Evolutionary conservation across 495 filamentous ascomycete genomes (phyloP), one percentile per base, ranked within the genome.

Genomic region (Sphaerosporella brunnea): DNA sequence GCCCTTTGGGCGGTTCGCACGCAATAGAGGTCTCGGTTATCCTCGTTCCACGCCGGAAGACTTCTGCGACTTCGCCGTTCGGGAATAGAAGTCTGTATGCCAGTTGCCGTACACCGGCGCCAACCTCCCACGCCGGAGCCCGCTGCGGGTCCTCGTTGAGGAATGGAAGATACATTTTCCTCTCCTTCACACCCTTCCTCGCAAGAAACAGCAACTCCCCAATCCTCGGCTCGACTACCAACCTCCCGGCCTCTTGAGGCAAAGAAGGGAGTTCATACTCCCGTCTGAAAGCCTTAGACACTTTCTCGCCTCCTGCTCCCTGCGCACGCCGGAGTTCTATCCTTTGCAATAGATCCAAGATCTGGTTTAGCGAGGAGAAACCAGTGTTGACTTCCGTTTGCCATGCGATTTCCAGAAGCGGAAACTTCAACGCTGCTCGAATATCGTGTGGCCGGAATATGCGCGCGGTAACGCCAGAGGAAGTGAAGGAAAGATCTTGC

Each of bases 101-200:
- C 4, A 39, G 20, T 0, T 37, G 46, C 10, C 57, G 36, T 4
- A 60, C 36, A 16, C n/a, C 13, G 2, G 26, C 18, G 0, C 56
- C 52, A 1, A 55, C 47, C 7, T 60, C 50, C 57, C 57, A 60
- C 0, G 57, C 57, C 15, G 45, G 44, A 0, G 32, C 46, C 0
- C 57, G 41, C 4, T 35, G 57, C 0, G 57, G 46, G 18, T 60
- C 57, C 19, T 60, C 57, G 48, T 53, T 58, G 11, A 60, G 16
- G 19, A 53, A 51, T 10, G 57, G 57, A 21, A 60, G 25, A 32
- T 50, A 60, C 53, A 60, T 56, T 0, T 24, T 49, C 43, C 25
- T 46, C 8, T 35, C 37, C 3, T 2, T 45, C 2, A 13, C 9
- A 16, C 34, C 46, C 32, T 4, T 26, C 23, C 21, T 13, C 23